Evolutionary conservation across 2,329 filamentous ascomycete species (phyloP).

Genomic region (Biscogniauxia mediterranea): DNA sequence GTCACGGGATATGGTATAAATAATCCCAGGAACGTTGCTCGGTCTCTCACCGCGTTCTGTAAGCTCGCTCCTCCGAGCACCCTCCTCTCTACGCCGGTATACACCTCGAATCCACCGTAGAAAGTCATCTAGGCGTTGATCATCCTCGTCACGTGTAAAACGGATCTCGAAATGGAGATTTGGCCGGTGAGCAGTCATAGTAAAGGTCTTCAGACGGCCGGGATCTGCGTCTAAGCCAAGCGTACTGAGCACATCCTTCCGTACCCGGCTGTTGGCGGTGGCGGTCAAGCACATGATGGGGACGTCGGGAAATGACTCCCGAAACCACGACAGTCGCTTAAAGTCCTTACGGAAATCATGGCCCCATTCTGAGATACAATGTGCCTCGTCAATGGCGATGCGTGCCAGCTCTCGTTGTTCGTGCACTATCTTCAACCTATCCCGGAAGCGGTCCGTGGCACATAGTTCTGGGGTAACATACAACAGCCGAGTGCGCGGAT

Average conservation of each 20-base stretch:
- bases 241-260: constrained; percentile 76
- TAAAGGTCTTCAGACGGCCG: constrained; percentile 68
- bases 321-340: constrained; percentile 83
- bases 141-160: constrained; percentile 74
- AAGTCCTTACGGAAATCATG: constrained; percentile 96
- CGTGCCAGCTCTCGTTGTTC: constrained; percentile 81
- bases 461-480: constrained; percentile 95
- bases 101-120: constrained; percentile 73
- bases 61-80: constrained; percentile 60
- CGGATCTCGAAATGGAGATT: constrained; percentile 91
- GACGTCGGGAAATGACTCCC: constrained; percentile 74
- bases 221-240: constrained; percentile 63
- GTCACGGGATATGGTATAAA: constrained; percentile 73
- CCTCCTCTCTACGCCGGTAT: constrained; percentile 63
- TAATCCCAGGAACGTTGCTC: constrained; percentile 71
- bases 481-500: constrained; percentile 77
- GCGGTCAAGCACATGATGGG: constrained; percentile 92
- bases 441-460: constrained; percentile 72
- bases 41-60: constrained; percentile 50
- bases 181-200: constrained; percentile 77
- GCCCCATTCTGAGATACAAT: constrained; percentile 98
- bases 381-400: constrained; percentile 89
- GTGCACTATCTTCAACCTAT: constrained; percentile 69
- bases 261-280: constrained; percentile 78
- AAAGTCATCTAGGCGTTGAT: constrained; percentile 71